Percentiles rank a stretch among this genome's conserved stretches.
Conservation (phyloP, 768 basidiomycete species). For the Boletus pseudopeckii region DNA sequence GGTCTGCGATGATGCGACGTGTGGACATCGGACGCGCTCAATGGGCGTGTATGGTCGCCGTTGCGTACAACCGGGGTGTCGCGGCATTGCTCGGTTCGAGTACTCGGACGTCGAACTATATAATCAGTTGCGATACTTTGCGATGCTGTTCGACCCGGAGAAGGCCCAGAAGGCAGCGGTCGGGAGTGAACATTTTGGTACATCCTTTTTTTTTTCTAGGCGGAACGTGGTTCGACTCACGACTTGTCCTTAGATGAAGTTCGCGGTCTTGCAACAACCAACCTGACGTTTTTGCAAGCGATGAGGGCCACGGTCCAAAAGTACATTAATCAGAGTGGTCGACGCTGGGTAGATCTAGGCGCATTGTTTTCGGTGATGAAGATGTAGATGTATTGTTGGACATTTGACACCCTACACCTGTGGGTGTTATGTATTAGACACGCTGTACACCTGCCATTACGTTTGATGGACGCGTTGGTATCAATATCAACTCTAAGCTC, state of each 20-base stretch:
- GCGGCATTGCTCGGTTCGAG: slow-evolving; percentile 36
- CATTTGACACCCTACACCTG: not conserved
- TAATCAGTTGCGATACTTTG: slow-evolving; percentile 84
- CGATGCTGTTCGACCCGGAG: slow-evolving; percentile 70
- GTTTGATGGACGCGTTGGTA: slow-evolving; percentile 3
- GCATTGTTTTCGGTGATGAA: slow-evolving; percentile 83
- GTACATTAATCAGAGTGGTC: slow-evolving; percentile 83
- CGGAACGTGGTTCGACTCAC: not conserved
- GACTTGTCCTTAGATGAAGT: slow-evolving; percentile 50
- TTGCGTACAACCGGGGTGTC: slow-evolving; percentile 52
- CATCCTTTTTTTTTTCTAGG: slow-evolving; percentile 7
- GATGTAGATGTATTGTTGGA: slow-evolving; percentile 31
- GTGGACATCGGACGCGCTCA: slow-evolving; percentile 81
- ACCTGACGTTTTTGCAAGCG: slow-evolving; percentile 46
- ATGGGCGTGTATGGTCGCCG: slow-evolving; percentile 89
- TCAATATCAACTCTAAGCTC: not conserved
- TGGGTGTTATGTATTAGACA: slow-evolving; percentile 5
- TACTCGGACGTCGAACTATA: slow-evolving; percentile 85
- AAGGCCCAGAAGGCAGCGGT: slow-evolving; percentile 54
- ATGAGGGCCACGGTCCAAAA: slow-evolving; percentile 63
- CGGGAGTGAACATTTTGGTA: slow-evolving; percentile 44
- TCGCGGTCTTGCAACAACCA: slow-evolving; percentile 43
- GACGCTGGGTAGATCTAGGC: slow-evolving; percentile 85
- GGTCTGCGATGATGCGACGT: slow-evolving; percentile 82
- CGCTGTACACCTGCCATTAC: slow-evolving; percentile 2